These are phyloP conservation scores for Chenopodium quinoa DNA, from an alignment of 148 eudicot species.

Conservation along the genomic window DNA sequence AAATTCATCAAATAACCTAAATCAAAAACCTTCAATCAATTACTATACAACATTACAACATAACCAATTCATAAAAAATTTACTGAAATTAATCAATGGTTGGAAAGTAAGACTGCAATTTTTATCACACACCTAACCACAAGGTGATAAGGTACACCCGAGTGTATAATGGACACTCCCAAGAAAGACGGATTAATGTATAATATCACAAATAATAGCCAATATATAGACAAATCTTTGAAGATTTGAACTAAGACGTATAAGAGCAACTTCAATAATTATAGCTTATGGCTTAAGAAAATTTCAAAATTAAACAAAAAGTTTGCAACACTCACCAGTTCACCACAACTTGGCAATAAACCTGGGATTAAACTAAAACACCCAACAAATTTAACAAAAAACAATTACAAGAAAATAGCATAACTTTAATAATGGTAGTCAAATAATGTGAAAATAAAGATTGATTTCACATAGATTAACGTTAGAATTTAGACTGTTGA, in stretches of 20 bases:
- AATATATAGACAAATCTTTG: background rate
- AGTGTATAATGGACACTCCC: background rate
- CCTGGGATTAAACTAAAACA: slow-evolving; percentile 8
- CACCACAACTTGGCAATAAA: slow-evolving; percentile 4
- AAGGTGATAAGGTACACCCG: background rate
- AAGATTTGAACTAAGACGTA: background rate
- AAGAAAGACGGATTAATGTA: background rate
- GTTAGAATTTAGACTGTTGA: slow-evolving; percentile 13
- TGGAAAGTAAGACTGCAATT: background rate
- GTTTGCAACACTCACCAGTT: background rate
- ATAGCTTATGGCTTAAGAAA: background rate
- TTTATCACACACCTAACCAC: too few relatives aligned
- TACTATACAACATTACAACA: background rate
- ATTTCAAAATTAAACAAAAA: background rate
- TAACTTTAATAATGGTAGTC: background rate
- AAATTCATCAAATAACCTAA: background rate
- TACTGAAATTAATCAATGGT: background rate
- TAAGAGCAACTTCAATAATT: background rate
- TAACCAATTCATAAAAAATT: background rate
- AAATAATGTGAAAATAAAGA: slow-evolving; percentile 11
- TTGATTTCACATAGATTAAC: background rate
- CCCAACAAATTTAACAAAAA: slow-evolving; percentile 9
- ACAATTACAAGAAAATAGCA: background rate
- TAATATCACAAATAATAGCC: background rate
- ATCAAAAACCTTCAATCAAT: background rate